Evolutionary conservation across 305 asterid genomes (phyloP).

Genomic region (Withania somnifera): DNA sequence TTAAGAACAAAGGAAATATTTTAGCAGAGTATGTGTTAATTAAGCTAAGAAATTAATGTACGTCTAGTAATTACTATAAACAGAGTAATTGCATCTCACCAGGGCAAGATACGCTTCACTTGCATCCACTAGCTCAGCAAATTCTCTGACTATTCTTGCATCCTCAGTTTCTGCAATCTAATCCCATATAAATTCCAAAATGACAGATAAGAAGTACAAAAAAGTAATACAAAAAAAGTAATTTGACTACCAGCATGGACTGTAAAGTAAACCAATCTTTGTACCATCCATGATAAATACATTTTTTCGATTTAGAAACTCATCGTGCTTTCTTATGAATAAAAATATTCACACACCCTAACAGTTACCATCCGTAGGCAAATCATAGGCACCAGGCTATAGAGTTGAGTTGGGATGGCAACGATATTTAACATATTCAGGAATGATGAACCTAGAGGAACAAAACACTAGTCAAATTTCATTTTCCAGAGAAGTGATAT

Average conservation of each 20-base stretch:
- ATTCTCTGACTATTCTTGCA: slow-evolving; percentile 50
- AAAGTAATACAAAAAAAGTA: neutral
- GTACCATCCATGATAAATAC: neutral
- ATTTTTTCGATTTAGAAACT: neutral
- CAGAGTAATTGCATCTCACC: slow-evolving; percentile 23
- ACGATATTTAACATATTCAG: neutral
- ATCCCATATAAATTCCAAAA: slow-evolving; percentile 26
- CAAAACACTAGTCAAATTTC: neutral
- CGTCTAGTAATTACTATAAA: neutral
- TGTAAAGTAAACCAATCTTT: neutral
- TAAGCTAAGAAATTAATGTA: neutral
- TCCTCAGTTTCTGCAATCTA: slow-evolving; percentile 68
- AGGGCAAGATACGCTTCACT: slow-evolving; percentile 29
- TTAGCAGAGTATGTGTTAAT: slow-evolving; percentile 11
- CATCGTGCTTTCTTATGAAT: neutral
- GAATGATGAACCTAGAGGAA: neutral
- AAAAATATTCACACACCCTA: neutral
- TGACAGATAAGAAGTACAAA: neutral
- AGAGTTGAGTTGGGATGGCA: neutral
- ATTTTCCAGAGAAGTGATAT: neutral
- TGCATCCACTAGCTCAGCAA: slow-evolving; percentile 64
- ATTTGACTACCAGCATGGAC: neutral
- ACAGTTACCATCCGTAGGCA: neutral
- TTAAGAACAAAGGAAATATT: slow-evolving; percentile 11
- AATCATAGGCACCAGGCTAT: neutral